Conservation (phyloP, 208 protist genomes). For the Leishmania martiniquensis region DNA sequence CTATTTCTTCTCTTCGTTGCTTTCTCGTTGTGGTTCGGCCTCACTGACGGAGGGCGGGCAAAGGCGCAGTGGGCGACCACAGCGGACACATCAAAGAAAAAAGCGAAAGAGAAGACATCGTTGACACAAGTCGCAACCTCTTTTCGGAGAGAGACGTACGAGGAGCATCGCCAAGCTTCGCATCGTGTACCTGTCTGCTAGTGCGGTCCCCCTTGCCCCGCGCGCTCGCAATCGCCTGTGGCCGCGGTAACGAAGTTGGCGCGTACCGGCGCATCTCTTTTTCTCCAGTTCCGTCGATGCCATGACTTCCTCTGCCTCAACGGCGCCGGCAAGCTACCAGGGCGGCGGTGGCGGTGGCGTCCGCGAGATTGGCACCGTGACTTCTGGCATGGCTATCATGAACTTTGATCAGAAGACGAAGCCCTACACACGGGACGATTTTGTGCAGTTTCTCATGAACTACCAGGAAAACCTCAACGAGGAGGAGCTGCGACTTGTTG, state of each 20-base stretch:
- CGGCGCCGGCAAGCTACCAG: slow-evolving; percentile 11
- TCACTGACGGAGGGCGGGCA: background rate
- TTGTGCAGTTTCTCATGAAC: slow-evolving; percentile 73
- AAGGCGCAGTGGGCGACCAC: too few species aligned
- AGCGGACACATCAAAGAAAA: too few species aligned
- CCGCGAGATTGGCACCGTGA: slow-evolving; percentile 85
- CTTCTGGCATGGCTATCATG: slow-evolving; percentile 83
- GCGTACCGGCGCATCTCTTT: slow-evolving; percentile 1
- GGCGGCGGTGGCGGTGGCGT: slow-evolving; percentile 68
- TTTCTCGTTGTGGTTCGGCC: background rate
- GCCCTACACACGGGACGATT: slow-evolving; percentile 81
- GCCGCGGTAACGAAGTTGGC: background rate
- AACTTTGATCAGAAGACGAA: slow-evolving; percentile 85
- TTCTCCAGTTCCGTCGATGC: background rate
- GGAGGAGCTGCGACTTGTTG: slow-evolving; percentile 64
- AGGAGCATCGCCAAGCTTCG: background rate
- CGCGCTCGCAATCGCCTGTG: background rate
- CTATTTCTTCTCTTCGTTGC: background rate
- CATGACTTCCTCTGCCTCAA: slow-evolving; percentile 29
- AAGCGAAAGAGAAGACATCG: background rate
- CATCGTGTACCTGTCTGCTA: background rate
- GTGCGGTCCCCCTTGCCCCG: background rate
- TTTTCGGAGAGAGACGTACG: background rate
- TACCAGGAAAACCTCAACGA: slow-evolving; percentile 76
- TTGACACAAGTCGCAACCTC: background rate